These are phyloP conservation scores for Symbiotaphrina buchneri DNA, from an alignment of 495 filamentous ascomycete genomes.

Conservation along the genomic window DNA sequence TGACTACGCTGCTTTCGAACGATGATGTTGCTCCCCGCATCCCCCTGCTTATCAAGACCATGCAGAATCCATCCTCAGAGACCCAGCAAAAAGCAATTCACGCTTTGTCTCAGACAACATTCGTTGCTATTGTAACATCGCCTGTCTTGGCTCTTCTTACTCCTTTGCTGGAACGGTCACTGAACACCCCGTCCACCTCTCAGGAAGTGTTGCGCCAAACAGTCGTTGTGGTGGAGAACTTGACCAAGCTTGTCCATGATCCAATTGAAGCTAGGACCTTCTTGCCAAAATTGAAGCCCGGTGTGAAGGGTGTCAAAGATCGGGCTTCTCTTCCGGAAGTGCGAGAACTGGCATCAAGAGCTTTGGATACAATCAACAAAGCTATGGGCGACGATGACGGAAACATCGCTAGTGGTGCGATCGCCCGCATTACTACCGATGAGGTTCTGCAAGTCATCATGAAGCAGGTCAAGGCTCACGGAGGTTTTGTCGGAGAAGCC, in stretches of 20 bases:
- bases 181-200: constrained; percentile 72
- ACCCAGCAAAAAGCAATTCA: constrained; percentile 88
- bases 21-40: constrained; percentile 90
- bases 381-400: constrained; percentile 62
- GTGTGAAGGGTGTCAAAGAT: constrained; percentile 71
- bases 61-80: constrained; percentile 83
- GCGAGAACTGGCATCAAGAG: constrained; percentile 66
- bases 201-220: constrained; percentile 94
- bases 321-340: constrained; percentile 88
- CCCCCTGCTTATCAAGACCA: constrained; percentile 79
- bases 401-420: constrained; percentile 27
- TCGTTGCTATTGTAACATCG: constrained; percentile 93
- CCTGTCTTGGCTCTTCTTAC: constrained; percentile 94
- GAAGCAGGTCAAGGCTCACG: constrained; percentile 44
- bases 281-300: constrained; percentile 84
- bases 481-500: constrained; percentile 29
- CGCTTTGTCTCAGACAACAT: constrained; percentile 93
- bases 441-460: constrained; percentile 60
- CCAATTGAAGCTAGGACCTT: constrained; percentile 90
- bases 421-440: constrained; percentile 46
- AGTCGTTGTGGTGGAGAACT: constrained; percentile 92
- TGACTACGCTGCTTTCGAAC: constrained; percentile 84
- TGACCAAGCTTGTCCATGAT: constrained; percentile 97
- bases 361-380: constrained; percentile 73
- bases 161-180: constrained; percentile 76